These are phyloP conservation scores for Cajanus cajan DNA, from an alignment of 306 rosid species.

Conservation along the genomic window DNA sequence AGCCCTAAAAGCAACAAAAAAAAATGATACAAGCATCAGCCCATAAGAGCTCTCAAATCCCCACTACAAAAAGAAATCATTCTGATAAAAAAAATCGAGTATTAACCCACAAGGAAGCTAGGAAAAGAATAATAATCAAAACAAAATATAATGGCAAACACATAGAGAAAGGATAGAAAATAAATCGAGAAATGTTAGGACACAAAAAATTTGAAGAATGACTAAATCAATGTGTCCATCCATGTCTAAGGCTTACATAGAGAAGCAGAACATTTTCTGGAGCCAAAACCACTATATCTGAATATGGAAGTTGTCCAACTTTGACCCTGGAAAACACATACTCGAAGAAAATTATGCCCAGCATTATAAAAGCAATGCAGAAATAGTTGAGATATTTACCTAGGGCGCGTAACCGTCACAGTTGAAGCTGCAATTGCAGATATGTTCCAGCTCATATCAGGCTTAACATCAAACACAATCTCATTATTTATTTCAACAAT, in stretches of 20 bases:
- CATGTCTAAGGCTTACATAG: constrained; percentile 65
- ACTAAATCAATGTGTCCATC: constrained; percentile 9
- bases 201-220: constrained; percentile 16
- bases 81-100: not conserved
- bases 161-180: not conserved
- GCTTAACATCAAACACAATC: constrained; percentile 75
- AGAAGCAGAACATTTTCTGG: constrained; percentile 84
- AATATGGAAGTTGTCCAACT: constrained; percentile 72
- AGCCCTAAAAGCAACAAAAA: constrained; percentile 8
- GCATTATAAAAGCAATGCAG: constrained; percentile 16
- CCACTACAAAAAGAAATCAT: not conserved
- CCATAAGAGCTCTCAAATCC: not conserved
- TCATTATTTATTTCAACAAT: constrained; percentile 85
- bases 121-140: not conserved
- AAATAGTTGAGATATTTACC: constrained; percentile 47
- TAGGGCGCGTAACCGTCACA: constrained; percentile 81
- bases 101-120: constrained; percentile 20
- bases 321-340: constrained; percentile 56
- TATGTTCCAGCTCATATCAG: constrained; percentile 97
- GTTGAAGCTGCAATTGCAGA: constrained; percentile 84
- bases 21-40: not conserved
- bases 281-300: constrained; percentile 78
- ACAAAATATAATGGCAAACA: not conserved
- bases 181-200: not conserved
- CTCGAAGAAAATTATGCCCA: constrained; percentile 32